phyloP scores from a whole-genome alignment of 2,329 filamentous ascomycete species.

The Triangularia verruculosa region DNA sequence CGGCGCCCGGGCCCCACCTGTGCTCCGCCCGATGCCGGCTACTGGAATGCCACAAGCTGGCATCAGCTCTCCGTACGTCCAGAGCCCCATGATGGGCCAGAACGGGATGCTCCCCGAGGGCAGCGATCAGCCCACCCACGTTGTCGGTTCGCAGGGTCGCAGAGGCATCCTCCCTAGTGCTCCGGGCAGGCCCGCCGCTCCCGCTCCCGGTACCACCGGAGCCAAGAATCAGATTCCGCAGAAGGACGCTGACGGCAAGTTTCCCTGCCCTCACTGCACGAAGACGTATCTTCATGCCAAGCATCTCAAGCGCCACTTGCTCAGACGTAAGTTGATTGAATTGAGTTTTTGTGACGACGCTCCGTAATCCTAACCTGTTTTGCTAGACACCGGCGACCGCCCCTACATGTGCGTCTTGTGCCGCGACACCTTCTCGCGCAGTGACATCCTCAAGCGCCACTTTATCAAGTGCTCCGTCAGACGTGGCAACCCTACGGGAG shows the following conservation, averaged over 20 bases:
- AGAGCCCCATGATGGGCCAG: conserved; percentile 54
- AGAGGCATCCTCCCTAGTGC: conserved; percentile 89
- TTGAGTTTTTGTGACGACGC: conserved; percentile 32
- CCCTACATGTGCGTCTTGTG: conserved; percentile 98
- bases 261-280: conserved; percentile 95
- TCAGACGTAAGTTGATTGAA: conserved; percentile 88
- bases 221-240: conserved; percentile 82
- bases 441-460: conserved; percentile 97
- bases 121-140: conserved; percentile 74
- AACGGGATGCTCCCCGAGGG: conserved; percentile 53
- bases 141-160: conserved; percentile 90
- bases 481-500: conserved; percentile 90
- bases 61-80: conserved; percentile 59
- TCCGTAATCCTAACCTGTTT: conserved; percentile 19
- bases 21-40: conserved; percentile 68
- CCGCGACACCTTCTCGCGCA: conserved; percentile 95
- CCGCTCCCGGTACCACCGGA: conserved; percentile 63
- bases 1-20: conserved; percentile 55
- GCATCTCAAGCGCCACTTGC: conserved; percentile 92
- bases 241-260: conserved; percentile 97
- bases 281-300: conserved; percentile 98
- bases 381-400: conserved; percentile 87
- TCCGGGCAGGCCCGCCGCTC: conserved; percentile 77
- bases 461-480: conserved; percentile 99
- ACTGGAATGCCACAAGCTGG: conserved; percentile 60